phyloP scores from a whole-genome alignment of 805 yeast species.

The Starmerella scarabaei region DNA sequence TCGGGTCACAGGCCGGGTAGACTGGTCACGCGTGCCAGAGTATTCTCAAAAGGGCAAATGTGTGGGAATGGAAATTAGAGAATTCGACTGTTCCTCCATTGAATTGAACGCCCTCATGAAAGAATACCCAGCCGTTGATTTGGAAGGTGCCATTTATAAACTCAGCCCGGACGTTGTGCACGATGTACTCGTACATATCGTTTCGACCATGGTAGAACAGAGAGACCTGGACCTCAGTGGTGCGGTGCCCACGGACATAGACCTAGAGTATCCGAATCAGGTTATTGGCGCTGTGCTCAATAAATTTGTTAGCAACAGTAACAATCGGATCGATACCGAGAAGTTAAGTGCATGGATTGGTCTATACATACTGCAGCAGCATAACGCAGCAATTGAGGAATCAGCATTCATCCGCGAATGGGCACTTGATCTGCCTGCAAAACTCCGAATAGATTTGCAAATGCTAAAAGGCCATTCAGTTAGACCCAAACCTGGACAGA shows the following conservation, averaged over 20 bases:
- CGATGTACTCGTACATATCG: slow-evolving; percentile 20
- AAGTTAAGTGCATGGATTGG: slow-evolving; percentile 54
- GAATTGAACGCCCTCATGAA: slow-evolving; percentile 47
- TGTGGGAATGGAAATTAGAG: background rate
- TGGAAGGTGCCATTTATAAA: slow-evolving; percentile 34
- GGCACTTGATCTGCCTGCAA: slow-evolving; percentile 33
- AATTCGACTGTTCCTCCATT: slow-evolving; percentile 29
- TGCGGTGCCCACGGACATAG: background rate
- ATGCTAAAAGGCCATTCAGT: slow-evolving; percentile 45
- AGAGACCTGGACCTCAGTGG: slow-evolving; percentile 9
- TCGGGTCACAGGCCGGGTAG: slow-evolving; percentile 12
- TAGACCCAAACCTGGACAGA: slow-evolving; percentile 33
- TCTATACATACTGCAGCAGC: slow-evolving; percentile 34
- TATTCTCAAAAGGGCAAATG: slow-evolving; percentile 11
- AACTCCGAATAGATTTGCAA: slow-evolving; percentile 48
- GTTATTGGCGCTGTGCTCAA: slow-evolving; percentile 40
- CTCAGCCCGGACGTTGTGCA: slow-evolving; percentile 22
- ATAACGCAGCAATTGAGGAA: slow-evolving; percentile 25
- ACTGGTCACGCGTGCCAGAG: slow-evolving; percentile 20
- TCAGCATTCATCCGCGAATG: slow-evolving; percentile 34
- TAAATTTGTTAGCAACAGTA: slow-evolving; percentile 31
- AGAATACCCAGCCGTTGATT: slow-evolving; percentile 40
- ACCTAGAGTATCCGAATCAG: slow-evolving; percentile 23
- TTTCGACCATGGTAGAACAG: slow-evolving; percentile 20
- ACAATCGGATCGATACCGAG: slow-evolving; percentile 31